These are phyloP conservation scores for Botrytis squamosa DNA, from an alignment of 2,329 filamentous ascomycete genomes.

Conservation along the genomic window DNA sequence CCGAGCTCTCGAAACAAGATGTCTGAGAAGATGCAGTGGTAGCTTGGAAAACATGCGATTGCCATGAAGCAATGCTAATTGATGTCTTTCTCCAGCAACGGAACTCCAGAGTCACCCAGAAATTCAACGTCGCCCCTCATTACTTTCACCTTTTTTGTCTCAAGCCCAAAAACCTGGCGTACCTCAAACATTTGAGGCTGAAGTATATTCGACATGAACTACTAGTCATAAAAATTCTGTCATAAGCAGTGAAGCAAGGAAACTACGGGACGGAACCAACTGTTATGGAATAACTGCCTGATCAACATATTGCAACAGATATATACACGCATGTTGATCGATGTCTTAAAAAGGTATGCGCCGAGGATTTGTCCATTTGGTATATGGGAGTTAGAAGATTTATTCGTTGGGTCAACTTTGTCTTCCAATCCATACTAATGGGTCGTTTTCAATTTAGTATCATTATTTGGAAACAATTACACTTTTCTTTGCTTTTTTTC, in stretches of 20 bases:
- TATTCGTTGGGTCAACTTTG: neutral
- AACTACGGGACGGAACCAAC: neutral
- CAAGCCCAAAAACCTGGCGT: conserved; percentile 5
- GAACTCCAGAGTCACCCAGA: neutral
- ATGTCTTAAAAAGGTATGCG: conserved; percentile 22
- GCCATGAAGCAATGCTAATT: conserved; percentile 18
- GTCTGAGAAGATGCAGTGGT: neutral
- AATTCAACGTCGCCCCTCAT: conserved; percentile 12
- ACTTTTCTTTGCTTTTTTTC: neutral
- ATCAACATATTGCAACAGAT: conserved; percentile 1
- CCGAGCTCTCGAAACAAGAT: conserved; percentile 5
- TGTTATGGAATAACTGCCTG: conserved; percentile 6
- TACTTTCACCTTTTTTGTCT: conserved; percentile 2
- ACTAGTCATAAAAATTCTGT: conserved; percentile 15
- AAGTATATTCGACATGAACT: conserved; percentile 21
- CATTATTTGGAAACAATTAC: conserved; percentile 8
- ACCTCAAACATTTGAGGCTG: conserved; percentile 21
- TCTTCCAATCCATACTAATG: conserved; percentile 14
- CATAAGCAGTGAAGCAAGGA: conserved; percentile 18
- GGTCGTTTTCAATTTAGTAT: conserved; percentile 10
- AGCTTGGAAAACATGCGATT: conserved; percentile 14
- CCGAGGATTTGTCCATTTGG: neutral
- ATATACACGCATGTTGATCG: conserved; percentile 12
- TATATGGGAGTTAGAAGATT: neutral
- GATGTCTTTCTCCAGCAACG: neutral